A percentile compares a stretch with the other conserved stretches of the same genome.
Conservation (phyloP, 140 eudicot genomes). For the Erigeron philadelphicus region DNA sequence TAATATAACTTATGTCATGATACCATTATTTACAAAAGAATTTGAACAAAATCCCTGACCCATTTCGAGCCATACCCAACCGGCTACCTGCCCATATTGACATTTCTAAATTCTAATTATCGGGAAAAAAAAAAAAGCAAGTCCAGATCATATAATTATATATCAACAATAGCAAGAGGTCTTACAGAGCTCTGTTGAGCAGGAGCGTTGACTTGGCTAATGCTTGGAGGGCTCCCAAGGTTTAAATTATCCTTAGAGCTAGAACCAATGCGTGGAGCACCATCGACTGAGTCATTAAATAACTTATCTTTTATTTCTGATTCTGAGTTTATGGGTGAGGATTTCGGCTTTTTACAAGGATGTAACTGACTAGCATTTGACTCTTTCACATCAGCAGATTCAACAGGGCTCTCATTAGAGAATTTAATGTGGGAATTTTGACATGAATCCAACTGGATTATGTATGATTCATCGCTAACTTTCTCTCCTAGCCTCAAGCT, state of each 20-base stretch:
- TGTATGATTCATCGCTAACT: constrained; percentile 47
- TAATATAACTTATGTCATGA: too few relatives aligned
- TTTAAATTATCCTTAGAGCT: constrained; percentile 15
- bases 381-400: constrained; percentile 24
- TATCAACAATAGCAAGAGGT: constrained; percentile 4
- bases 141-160: not conserved
- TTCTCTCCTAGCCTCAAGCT: constrained; percentile 65
- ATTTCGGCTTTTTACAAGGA: constrained; percentile 36
- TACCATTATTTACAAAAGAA: too few relatives aligned
- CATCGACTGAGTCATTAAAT: constrained; percentile 9
- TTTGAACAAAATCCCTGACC: not conserved
- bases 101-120: not conserved
- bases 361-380: constrained; percentile 28
- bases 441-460: constrained; percentile 34
- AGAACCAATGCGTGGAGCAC: not conserved
- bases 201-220: constrained; percentile 28
- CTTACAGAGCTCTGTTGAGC: constrained; percentile 43
- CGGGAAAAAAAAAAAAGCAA: not conserved
- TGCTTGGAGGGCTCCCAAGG: constrained; percentile 28
- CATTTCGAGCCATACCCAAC: not conserved
- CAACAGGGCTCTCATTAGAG: constrained; percentile 21
- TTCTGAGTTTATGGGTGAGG: constrained; percentile 35
- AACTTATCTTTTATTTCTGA: constrained; percentile 28
- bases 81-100: not conserved
- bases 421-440: constrained; percentile 13